phyloP scores from a whole-genome alignment of 2,329 filamentous ascomycete species.

The Karstenula rhodostoma region DNA sequence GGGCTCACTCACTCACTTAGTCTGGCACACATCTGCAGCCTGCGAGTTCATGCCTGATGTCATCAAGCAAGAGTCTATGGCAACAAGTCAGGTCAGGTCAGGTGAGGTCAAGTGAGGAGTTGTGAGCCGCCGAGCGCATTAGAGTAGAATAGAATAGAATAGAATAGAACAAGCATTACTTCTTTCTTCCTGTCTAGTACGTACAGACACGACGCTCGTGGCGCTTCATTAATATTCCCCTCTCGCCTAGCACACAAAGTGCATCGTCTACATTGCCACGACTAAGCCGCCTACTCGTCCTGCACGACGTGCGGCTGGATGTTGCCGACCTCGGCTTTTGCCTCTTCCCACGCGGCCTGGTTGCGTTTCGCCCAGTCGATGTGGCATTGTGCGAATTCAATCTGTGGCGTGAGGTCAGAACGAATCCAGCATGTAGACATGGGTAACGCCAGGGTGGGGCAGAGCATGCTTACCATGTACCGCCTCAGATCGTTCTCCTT shows the following conservation, averaged over 20 bases:
- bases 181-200: constrained; percentile 3
- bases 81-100: no score
- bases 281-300: constrained; percentile 6
- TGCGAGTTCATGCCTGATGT: no score
- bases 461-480: constrained; percentile 80
- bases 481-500: constrained; percentile 93
- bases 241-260: not conserved
- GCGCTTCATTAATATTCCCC: not conserved
- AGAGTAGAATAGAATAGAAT: no score
- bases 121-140: no score
- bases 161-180: constrained; percentile 3
- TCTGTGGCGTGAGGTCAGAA: constrained; percentile 58
- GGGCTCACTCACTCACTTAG: no score
- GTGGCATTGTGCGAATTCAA: constrained; percentile 91
- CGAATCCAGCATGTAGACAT: no score
- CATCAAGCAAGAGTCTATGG: no score
- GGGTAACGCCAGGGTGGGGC: not conserved
- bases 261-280: not conserved
- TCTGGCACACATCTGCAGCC: no score
- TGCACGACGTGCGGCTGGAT: constrained; percentile 65
- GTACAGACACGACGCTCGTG: not conserved
- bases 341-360: constrained; percentile 91
- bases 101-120: no score
- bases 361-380: constrained; percentile 94
- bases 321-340: constrained; percentile 84